phyloP scores from a whole-genome alignment of 2,329 filamentous ascomycete genomes.

The Colletotrichum sp. region DNA sequence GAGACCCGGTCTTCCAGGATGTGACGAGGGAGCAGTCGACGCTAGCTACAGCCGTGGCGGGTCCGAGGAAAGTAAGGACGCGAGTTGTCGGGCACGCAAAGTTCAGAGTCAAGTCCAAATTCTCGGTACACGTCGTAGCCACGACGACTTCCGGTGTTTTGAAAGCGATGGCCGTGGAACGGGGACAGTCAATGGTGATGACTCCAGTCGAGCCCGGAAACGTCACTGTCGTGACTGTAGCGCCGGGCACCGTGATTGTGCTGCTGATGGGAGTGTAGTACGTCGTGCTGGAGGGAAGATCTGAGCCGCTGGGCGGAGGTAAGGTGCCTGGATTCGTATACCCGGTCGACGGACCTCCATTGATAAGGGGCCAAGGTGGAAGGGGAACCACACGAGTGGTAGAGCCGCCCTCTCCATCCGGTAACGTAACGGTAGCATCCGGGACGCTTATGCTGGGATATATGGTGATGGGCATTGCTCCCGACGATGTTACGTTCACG shows the following conservation, averaged over 20 bases:
- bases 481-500: conserved; percentile 20
- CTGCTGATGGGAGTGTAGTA: neutral
- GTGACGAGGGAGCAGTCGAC: neutral
- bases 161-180: neutral
- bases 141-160: neutral
- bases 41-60: neutral
- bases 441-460: conserved; percentile 20
- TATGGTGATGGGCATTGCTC: neutral
- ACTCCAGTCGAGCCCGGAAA: neutral
- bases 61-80: neutral
- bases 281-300: neutral
- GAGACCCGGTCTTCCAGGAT: neutral
- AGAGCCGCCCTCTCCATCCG: conserved; percentile 20
- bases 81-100: neutral
- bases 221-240: neutral
- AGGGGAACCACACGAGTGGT: conserved; percentile 22
- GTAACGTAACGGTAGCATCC: conserved; percentile 12
- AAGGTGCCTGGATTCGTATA: neutral
- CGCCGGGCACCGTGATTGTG: neutral
- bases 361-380: conserved; percentile 25
- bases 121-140: neutral
- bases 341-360: neutral
- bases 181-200: neutral
- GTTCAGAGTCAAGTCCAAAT: neutral
- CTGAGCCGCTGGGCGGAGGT: neutral